A percentile compares a stretch with the other conserved stretches of the same genome.
phyloP scores from a whole-genome alignment of 2,329 filamentous ascomycete genomes.

The Ophiosphaerella narmari region DNA sequence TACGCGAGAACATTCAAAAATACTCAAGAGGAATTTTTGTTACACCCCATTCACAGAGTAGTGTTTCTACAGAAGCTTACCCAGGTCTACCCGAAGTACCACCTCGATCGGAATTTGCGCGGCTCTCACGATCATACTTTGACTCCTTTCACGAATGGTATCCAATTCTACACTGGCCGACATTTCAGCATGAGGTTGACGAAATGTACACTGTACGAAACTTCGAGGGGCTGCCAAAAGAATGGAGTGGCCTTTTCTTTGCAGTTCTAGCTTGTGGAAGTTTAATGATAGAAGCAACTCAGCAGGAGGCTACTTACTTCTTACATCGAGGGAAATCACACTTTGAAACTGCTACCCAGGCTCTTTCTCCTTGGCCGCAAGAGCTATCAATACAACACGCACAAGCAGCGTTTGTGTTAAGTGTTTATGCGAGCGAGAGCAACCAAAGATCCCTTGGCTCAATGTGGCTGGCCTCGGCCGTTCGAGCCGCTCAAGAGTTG shows the following conservation, averaged over 20 bases:
- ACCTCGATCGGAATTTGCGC: slow-evolving; percentile 69
- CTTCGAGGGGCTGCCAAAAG: slow-evolving; percentile 64
- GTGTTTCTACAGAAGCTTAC: slow-evolving; percentile 49
- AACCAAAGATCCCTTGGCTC: slow-evolving; percentile 86
- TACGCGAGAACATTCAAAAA: slow-evolving; percentile 72
- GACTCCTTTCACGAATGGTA: slow-evolving; percentile 77
- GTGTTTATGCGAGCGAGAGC: slow-evolving; percentile 81
- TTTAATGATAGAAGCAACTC: slow-evolving; percentile 67
- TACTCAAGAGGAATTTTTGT: slow-evolving; percentile 81
- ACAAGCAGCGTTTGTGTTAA: slow-evolving; percentile 71
- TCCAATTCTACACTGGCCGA: slow-evolving; percentile 87
- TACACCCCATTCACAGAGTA: slow-evolving; percentile 65
- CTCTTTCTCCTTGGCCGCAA: slow-evolving; percentile 82
- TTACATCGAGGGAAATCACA: slow-evolving; percentile 65
- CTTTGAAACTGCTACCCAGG: slow-evolving; percentile 70
- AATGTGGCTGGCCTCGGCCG: slow-evolving; percentile 80
- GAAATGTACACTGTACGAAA: slow-evolving; percentile 71
- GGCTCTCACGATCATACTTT: slow-evolving; percentile 76
- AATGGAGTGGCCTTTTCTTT: slow-evolving; percentile 82
- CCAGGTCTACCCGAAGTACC: slow-evolving; percentile 69
- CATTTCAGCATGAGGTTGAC: slow-evolving; percentile 76
- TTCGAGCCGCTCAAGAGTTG: slow-evolving; percentile 81
- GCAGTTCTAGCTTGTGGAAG: slow-evolving; percentile 81
- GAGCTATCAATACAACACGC: slow-evolving; percentile 76
- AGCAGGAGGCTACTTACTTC: slow-evolving; percentile 58